Percentiles rank a stretch among this genome's conserved stretches.
Conservation (phyloP, 352 stramenopile genomes). For the Pythium rhizo-oryzae region DNA sequence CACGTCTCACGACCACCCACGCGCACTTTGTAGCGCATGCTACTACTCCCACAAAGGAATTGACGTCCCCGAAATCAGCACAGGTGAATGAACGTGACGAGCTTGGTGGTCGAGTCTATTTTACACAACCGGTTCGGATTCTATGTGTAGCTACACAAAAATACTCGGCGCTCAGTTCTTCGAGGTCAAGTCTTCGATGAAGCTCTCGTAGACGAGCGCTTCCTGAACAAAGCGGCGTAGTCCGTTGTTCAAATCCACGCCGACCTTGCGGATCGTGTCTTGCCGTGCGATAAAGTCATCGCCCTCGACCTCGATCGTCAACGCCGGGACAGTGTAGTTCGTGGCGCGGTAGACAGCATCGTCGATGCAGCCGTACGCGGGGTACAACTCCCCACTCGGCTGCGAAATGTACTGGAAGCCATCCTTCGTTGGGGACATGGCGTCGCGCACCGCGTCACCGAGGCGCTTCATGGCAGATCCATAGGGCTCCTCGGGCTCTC, state of each 20-base stretch:
- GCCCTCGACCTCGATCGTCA: slow-evolving; percentile 77
- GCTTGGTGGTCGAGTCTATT: background rate
- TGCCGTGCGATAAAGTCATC: slow-evolving; percentile 67
- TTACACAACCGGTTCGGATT: background rate
- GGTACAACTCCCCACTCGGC: slow-evolving; percentile 56
- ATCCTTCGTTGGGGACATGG: slow-evolving; percentile 39
- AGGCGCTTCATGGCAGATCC: slow-evolving; percentile 51
- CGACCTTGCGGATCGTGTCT: slow-evolving; percentile 59
- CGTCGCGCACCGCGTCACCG: slow-evolving; percentile 46
- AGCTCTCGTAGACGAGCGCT: slow-evolving; percentile 41
- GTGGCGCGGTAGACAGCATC: slow-evolving; percentile 59
- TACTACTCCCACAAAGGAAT: too few relatives aligned
- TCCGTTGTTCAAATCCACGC: slow-evolving; percentile 55
- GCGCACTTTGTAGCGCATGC: slow-evolving; percentile 50
- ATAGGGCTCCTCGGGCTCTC: slow-evolving; percentile 46
- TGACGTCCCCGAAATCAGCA: too few relatives aligned
- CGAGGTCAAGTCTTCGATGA: slow-evolving; percentile 36
- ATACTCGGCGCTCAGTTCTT: slow-evolving; percentile 1
- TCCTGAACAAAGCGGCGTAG: slow-evolving; percentile 64
- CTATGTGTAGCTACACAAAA: background rate
- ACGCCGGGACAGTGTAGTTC: slow-evolving; percentile 61
- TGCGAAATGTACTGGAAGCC: slow-evolving; percentile 58
- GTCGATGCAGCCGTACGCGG: slow-evolving; percentile 72
- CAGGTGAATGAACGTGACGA: too few relatives aligned
- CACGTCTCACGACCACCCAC: slow-evolving; percentile 43